These are phyloP conservation scores for Teratosphaeria gauchensis DNA, from an alignment of 2,329 filamentous ascomycete species.

Conservation along the genomic window DNA sequence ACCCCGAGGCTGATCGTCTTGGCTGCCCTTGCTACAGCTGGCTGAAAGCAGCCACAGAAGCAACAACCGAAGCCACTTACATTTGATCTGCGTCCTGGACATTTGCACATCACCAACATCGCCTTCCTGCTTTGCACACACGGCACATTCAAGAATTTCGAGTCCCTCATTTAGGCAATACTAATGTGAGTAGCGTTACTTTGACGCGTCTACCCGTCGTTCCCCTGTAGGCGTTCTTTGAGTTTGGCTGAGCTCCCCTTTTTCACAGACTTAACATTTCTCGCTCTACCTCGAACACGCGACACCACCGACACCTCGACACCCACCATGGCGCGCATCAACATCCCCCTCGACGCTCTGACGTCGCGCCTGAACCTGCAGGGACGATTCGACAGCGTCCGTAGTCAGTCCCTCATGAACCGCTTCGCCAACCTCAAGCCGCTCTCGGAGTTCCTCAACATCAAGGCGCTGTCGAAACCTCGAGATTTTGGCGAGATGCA, in stretches of 20 bases:
- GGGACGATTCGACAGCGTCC: conserved; percentile 76
- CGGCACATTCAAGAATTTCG: conserved; percentile 20
- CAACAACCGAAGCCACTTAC: neutral
- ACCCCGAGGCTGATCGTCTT: neutral
- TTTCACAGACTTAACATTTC: neutral
- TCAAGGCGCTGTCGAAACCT: conserved; percentile 93
- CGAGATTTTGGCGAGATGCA: conserved; percentile 84
- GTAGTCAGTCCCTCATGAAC: conserved; percentile 65
- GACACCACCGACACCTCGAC: neutral
- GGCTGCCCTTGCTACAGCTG: neutral
- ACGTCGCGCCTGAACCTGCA: conserved; percentile 81
- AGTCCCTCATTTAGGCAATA: conserved; percentile 4
- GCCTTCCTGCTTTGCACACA: neutral
- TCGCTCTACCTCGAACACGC: neutral
- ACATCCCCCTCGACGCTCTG: conserved; percentile 83
- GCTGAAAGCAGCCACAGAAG: neutral
- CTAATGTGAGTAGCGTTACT: neutral
- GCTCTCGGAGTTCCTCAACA: conserved; percentile 84
- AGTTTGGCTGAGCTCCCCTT: neutral
- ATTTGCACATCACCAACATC: neutral
- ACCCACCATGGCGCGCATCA: conserved; percentile 50
- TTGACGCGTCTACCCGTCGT: neutral
- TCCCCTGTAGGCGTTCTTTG: neutral
- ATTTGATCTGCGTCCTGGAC: neutral
- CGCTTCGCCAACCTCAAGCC: conserved; percentile 90